Evolutionary conservation across 1,139 yeast species (phyloP).

Genomic region (Pneumocystis jirovecii): DNA sequence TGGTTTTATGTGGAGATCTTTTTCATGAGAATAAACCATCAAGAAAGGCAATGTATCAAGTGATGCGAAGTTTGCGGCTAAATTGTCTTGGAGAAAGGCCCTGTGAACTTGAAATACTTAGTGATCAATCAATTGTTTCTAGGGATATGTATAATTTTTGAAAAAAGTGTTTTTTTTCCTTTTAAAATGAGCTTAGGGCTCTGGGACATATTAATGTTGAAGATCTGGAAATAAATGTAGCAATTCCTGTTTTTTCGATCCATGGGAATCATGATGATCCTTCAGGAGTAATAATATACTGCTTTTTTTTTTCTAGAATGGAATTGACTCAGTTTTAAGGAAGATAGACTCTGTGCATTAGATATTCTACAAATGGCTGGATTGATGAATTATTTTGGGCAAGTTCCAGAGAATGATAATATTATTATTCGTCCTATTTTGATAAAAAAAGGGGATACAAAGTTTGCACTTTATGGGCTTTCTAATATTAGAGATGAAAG

Average conservation of each 20-base stretch:
- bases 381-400: conserved; percentile 76
- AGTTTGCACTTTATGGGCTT: conserved; percentile 74
- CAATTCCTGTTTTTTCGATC: conserved; percentile 86
- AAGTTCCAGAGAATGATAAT: conserved; percentile 59
- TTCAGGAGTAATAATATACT: conserved; percentile 41
- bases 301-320: not conserved
- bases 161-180: not conserved
- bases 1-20: conserved; percentile 82
- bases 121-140: conserved; percentile 56
- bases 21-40: conserved; percentile 84
- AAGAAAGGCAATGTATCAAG: conserved; percentile 74
- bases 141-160: conserved; percentile 30
- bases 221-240: conserved; percentile 75
- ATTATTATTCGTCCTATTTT: conserved; percentile 66
- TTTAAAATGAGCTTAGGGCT: conserved; percentile 16
- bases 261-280: conserved; percentile 97
- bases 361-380: conserved; percentile 76
- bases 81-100: conserved; percentile 80
- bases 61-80: conserved; percentile 52
- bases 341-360: conserved; percentile 69
- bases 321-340: conserved; percentile 9
- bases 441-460: conserved; percentile 67
- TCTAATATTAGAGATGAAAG: conserved; percentile 85
- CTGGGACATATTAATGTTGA: conserved; percentile 67
- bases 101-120: conserved; percentile 66